Base-by-base conservation (phyloP, 164 flowering plant genomes). In the Kalanchoe fedtschenkoi region DNA sequence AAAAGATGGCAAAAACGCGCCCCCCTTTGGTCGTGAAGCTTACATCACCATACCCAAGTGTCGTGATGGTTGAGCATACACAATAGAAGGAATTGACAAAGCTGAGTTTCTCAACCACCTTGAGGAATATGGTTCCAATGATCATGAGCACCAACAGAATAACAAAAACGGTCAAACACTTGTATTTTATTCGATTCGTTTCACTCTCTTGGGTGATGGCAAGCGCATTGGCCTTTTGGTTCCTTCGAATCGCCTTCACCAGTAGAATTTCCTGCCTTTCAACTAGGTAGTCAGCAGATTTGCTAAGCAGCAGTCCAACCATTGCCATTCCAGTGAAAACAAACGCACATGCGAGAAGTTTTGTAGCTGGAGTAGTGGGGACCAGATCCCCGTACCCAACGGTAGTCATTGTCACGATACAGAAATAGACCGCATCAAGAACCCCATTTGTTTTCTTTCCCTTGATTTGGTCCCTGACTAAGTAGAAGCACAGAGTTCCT, bases 371-470 rank as follows among this genome's bases (percentile, higher is more conserved):
- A 38, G 78, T 87, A 30, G 77, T 65, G 1, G 98, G 96, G 2
- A 87, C 90, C 3, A 89, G 84, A 69, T 92, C 98, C 54, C 98
- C 96, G 65, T 89, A 92, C 11, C 98, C 98, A 53, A 89, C 91
- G 2, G 96, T 86, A 44, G 96, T 87, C 98, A 92, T 92, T 43
- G 98, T 92, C 47, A 89, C 95, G 47, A 89, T 60, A 65, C 91
- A 83, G 67, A 92, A 86, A 57, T 92, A 92, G 1, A 87, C 62
- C 3, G 98, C 81, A 69, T 92, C 98, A 6, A 92, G 71, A 55
- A 87, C 32, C 17, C 75, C 80, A 62, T 86, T 72, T 58, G 96
- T 87, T 73, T 84, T 89, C 64, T 65, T 62, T 7, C 98, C 98
- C 24, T 62, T 55, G 14, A 92, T 73, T 21, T 87, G 89, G 69